Base-by-base conservation (phyloP, 345 rosid species). In the Pistacia integerrima region DNA sequence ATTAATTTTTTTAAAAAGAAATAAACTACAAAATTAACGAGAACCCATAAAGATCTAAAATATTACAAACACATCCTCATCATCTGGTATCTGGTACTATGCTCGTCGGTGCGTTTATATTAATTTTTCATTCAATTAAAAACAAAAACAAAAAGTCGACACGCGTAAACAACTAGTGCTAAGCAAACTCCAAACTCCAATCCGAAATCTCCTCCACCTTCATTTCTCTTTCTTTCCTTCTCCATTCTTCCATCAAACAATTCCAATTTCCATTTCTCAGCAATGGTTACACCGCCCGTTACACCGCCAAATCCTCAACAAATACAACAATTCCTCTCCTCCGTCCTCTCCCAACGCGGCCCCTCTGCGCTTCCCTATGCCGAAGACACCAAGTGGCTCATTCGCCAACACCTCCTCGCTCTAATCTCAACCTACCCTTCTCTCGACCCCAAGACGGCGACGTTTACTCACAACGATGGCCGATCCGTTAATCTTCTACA, bases 401-500 rank as follows among this genome's bases (percentile, higher is more conserved):
- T 96, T 82, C 97, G 98, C 7, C 97, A 96, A 36, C 99, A 96
- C 76, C 97, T 96, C 62, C 79, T 96, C 28, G 63, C 90, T 77
- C 84, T 96, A 46, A 68, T 70, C 84, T 73, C 89, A 35, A 18
- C 84, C 2, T 82, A 74, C 85, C 89, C 94, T 36, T 93, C 98
- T 12, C 90, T 96, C 33, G 88, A 88, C 7, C 94, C 99, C 57
- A 91, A 92, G 78, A 90, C 97, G 25, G 94, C 99, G 56, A 84
- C 91, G 49, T 96, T 90, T 81, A 93, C 97, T 4, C 98, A 96
- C 92, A 96, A 92, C 97, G 98, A 96, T 14, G 99, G 98, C 59
- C 92, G 97, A 46, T 82, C 98, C 73, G 93, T 90, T 63, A 91
- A 83, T 76, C 97, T 96, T 66, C 94, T 96, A 77, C 97, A 96